Conservation (phyloP, 2,329 filamentous ascomycete species). For the Paraphaeosphaeria sporulosa region DNA sequence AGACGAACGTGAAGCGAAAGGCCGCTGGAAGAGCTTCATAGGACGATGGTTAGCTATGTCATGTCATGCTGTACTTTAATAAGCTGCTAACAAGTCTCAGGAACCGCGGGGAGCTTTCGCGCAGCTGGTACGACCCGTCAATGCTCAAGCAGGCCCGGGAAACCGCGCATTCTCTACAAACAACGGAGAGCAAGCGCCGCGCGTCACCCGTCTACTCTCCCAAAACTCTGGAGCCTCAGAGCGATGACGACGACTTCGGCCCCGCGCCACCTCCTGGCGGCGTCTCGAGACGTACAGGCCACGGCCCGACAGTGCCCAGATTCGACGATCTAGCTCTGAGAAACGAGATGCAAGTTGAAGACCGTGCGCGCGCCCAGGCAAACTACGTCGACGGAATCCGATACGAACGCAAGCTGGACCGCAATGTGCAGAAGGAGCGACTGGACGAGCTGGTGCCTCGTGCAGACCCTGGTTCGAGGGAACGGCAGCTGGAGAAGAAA, state of each 20-base stretch:
- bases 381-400: slow-evolving; percentile 62
- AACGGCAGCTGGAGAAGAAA: slow-evolving; percentile 87
- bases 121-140: slow-evolving; percentile 91
- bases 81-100: slow-evolving; percentile 61
- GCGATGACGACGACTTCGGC: slow-evolving; percentile 61
- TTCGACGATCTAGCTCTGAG: slow-evolving; percentile 75
- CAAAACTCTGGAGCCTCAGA: slow-evolving; percentile 24
- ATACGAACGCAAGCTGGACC: slow-evolving; percentile 69
- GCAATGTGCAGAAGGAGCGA: slow-evolving; percentile 71
- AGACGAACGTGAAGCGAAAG: slow-evolving; percentile 76
- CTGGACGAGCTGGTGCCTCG: slow-evolving; percentile 84
- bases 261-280: slow-evolving; percentile 57
- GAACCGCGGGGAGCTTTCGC: slow-evolving; percentile 85
- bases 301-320: slow-evolving; percentile 71
- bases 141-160: slow-evolving; percentile 65
- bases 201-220: slow-evolving; percentile 28
- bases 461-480: slow-evolving; percentile 81
- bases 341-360: slow-evolving; percentile 64
- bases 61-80: neutral
- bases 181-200: slow-evolving; percentile 24
- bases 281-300: slow-evolving; percentile 32
- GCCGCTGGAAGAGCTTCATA: slow-evolving; percentile 93
- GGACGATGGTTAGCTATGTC: slow-evolving; percentile 73
- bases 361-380: slow-evolving; percentile 59
- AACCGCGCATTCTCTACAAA: slow-evolving; percentile 32